Evolutionary conservation across 176 grass and related monocot species (phyloP), one percentile per base, ranked within the genome.

Genomic region (Rhynchospora tenuis): DNA sequence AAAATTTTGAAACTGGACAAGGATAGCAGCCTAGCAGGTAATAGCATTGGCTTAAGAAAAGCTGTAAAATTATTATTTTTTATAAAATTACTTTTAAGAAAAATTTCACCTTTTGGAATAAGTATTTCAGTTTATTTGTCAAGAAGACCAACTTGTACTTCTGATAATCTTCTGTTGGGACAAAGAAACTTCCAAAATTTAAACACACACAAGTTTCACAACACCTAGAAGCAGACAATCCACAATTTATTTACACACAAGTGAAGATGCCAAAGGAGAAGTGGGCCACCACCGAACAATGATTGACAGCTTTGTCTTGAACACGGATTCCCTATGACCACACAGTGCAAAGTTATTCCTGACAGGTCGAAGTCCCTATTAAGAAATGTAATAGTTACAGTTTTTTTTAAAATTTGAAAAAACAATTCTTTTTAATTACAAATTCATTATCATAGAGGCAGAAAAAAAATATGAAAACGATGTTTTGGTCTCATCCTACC

Each of bases 261-360:
- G 11, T 19, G 65, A 44, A n/a, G 33, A 69, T 69, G 65, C 65
- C 31, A 44, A 62, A 69, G 29, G 33, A 69, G 6, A n/a, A 69
- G 17, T 74, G 46, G 71, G 23, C 71, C 23, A 73, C 46, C 71
- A 74, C 13, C 22, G 52, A 52, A 26, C 1, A 74, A 74, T 74
- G 70, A 74, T 74, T 74, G 70, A 74, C 70, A 73, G 70, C 70
- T 73, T 73, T 24, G 28, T 22, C 31, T 13, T 68, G 12, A 71
- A 45, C 20, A 10, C 48, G 44, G 69, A 73, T 73, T 73, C 42
- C n/a, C 44, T 73, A 50, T 23, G 45, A 50, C 44, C 44, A 46
- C 42, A 12, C 6, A 45, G 2, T 47, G 20, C 20, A 72, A 23
- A 43, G 2, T 22, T 27, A 42, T 67, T 42, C 64, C 64, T 42